These are phyloP conservation scores for Clathrus columnatus DNA, from an alignment of 768 basidiomycete genomes.

Conservation along the genomic window DNA sequence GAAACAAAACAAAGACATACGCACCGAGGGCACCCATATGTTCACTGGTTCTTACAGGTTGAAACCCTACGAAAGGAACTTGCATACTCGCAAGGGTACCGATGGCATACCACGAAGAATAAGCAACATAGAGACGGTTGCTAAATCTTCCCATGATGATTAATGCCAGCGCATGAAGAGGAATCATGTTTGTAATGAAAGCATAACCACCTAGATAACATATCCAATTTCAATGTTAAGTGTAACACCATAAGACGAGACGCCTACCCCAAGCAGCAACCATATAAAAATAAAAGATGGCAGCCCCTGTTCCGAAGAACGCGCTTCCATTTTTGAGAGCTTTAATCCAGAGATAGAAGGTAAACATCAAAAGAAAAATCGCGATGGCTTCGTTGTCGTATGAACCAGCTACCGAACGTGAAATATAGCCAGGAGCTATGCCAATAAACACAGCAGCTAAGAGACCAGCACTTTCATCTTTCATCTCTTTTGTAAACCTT, in stretches of 20 bases:
- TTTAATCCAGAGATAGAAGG: constrained; percentile 95
- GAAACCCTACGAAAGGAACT: constrained; percentile 98
- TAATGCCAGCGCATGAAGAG: constrained; percentile 88
- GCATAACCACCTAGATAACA: constrained; percentile 75
- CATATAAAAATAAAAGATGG: constrained; percentile 99
- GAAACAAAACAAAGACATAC: constrained; percentile 1
- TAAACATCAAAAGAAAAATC: constrained; percentile 99
- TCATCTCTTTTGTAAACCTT: constrained; percentile 96
- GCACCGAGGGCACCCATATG: constrained; percentile 96
- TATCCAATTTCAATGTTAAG: background rate
- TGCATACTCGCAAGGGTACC: constrained; percentile 98
- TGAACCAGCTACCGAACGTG: constrained; percentile 96
- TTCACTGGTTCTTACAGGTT: constrained; percentile 94
- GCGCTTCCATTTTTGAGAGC: constrained; percentile 92
- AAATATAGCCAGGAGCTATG: constrained; percentile 97
- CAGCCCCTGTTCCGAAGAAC: constrained; percentile 81
- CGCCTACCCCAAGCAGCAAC: constrained; percentile 96
- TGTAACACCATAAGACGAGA: constrained; percentile 12
- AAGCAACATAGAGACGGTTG: constrained; percentile 85
- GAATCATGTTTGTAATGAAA: constrained; percentile 99
- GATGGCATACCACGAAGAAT: constrained; percentile 96
- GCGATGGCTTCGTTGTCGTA: constrained; percentile 99
- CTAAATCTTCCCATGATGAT: constrained; percentile 95
- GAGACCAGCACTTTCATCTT: constrained; percentile 91
- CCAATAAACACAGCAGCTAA: constrained; percentile 97